These are phyloP conservation scores for Talaromyces nanjingensis DNA, from an alignment of 495 filamentous ascomycete genomes.

Conservation along the genomic window DNA sequence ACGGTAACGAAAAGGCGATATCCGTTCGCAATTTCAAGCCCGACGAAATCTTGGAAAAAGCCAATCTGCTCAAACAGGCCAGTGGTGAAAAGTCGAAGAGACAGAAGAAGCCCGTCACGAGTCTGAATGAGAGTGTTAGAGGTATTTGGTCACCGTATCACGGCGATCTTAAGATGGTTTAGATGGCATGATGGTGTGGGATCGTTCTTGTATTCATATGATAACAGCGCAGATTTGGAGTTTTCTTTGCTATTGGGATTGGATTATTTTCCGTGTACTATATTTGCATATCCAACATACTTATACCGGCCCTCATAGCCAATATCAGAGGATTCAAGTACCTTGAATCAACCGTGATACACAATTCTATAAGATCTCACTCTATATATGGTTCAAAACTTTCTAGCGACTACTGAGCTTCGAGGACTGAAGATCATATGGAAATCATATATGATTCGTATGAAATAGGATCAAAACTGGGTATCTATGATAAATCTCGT, in stretches of 20 bases:
- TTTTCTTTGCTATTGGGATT: constrained; percentile 5
- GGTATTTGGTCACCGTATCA: constrained; percentile 95
- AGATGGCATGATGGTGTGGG: neutral
- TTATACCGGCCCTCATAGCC: neutral
- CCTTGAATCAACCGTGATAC: neutral
- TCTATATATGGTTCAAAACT: neutral
- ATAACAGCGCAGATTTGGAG: constrained; percentile 12
- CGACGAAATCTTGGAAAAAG: constrained; percentile 75
- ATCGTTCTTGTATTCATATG: neutral
- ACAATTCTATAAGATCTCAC: neutral
- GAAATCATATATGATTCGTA: neutral
- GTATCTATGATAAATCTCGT: constrained; percentile 5
- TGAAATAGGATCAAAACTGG: neutral
- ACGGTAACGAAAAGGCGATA: constrained; percentile 76
- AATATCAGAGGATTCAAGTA: neutral
- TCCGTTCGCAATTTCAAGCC: constrained; percentile 82
- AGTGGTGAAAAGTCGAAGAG: constrained; percentile 80
- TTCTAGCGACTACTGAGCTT: neutral
- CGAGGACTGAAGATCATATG: neutral
- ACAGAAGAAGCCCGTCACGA: constrained; percentile 73
- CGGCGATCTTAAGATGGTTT: constrained; percentile 47
- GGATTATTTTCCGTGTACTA: neutral
- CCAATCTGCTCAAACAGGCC: constrained; percentile 68
- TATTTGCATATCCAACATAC: neutral
- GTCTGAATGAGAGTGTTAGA: constrained; percentile 86